Conservation (phyloP, 225 moss, liverwort and hornwort species). For the Ulota crispa region DNA sequence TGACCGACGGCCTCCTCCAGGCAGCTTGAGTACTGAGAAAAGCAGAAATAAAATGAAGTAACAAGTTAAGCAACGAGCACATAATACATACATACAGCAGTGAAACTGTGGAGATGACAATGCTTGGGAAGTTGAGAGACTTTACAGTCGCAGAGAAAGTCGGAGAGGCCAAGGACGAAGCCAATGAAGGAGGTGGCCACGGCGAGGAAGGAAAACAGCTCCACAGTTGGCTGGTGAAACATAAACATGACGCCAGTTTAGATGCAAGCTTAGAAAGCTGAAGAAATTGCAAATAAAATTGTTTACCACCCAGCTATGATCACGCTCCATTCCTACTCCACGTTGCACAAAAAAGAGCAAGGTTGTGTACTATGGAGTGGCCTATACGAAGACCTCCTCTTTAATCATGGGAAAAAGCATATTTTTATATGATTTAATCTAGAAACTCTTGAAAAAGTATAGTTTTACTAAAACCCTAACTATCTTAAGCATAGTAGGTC, state of each 20-base stretch:
- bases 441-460: background rate
- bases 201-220: slow-evolving; percentile 82
- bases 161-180: slow-evolving; percentile 85
- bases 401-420: background rate
- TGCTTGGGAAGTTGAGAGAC: background rate
- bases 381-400: background rate
- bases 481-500: background rate
- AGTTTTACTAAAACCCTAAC: background rate
- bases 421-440: background rate
- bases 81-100: background rate
- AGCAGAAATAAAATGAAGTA: background rate
- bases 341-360: background rate
- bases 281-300: background rate
- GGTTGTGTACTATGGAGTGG: too few relatives aligned
- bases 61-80: background rate
- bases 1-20: slow-evolving; percentile 57
- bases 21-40: slow-evolving; percentile 74
- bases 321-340: background rate
- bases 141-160: slow-evolving; percentile 89
- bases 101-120: background rate
- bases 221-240: slow-evolving; percentile 74
- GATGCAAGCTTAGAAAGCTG: background rate
- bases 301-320: background rate
- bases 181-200: slow-evolving; percentile 98
- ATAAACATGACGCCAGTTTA: background rate